Evolutionary conservation across 371 early-diverging fungal species (phyloP).

Genomic region (Sanchytrium tribonematis): DNA sequence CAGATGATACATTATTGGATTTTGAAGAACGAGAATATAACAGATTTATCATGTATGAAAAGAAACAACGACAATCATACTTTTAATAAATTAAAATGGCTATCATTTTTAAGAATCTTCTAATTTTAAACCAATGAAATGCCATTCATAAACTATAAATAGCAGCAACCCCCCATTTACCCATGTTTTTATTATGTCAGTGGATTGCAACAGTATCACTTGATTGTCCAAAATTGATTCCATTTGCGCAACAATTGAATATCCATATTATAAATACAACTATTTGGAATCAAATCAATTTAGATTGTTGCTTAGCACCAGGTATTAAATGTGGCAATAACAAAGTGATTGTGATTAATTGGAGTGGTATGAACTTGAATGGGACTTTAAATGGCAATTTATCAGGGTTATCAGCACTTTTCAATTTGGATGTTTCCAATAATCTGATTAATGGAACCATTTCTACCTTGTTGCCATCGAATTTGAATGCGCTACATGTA

Average conservation of each 20-base stretch:
- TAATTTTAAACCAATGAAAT: too few relatives aligned
- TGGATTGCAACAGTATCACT: too few relatives aligned
- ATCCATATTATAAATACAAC: not conserved
- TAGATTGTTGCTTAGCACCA: not conserved
- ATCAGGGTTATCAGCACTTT: not conserved
- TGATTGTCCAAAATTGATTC: not conserved
- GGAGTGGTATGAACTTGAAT: not conserved
- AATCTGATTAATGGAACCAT: not conserved
- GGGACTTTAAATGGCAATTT: not conserved
- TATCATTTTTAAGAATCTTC: too few relatives aligned
- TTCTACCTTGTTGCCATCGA: not conserved
- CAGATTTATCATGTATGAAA: too few relatives aligned
- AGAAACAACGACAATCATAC: too few relatives aligned
- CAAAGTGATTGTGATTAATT: not conserved
- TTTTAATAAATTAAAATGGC: too few relatives aligned
- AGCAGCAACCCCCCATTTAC: too few relatives aligned
- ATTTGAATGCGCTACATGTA: not conserved
- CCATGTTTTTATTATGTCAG: too few relatives aligned
- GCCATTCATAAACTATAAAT: too few relatives aligned
- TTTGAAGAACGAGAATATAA: too few relatives aligned
- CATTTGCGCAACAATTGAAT: not conserved
- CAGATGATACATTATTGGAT: too few relatives aligned
- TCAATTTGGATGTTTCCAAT: not conserved
- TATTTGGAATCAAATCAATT: not conserved
- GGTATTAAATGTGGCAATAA: not conserved